Evolutionary conservation across 2,329 filamentous ascomycete genomes (phyloP).

Genomic region (Neospermospora avenae): DNA sequence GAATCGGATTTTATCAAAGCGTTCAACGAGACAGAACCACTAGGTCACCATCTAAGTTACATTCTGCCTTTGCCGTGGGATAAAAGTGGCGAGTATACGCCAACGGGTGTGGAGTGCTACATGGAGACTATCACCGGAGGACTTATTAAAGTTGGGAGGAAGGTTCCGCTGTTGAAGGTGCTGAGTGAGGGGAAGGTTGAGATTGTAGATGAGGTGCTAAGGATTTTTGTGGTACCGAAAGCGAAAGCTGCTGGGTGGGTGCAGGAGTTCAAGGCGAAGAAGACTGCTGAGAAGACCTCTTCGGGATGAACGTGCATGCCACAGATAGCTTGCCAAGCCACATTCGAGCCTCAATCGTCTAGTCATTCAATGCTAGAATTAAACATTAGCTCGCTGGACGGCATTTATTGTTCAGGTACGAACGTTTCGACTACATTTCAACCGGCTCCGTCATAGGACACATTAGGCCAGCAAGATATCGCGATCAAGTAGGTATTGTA

Average conservation of each 20-base stretch:
- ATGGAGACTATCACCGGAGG: conserved; percentile 80
- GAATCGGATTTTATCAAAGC: conserved; percentile 90
- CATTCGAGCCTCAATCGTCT: background rate
- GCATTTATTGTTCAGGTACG: background rate
- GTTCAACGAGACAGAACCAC: conserved; percentile 72
- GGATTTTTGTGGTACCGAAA: conserved; percentile 78
- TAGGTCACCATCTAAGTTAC: conserved; percentile 77
- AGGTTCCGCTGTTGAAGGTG: conserved; percentile 71
- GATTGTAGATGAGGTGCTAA: conserved; percentile 81
- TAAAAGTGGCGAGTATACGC: conserved; percentile 58
- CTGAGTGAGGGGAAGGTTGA: conserved; percentile 75
- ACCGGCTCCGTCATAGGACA: background rate
- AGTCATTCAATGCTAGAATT: background rate
- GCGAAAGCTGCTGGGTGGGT: conserved; percentile 71
- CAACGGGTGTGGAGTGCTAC: conserved; percentile 73
- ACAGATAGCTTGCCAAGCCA: background rate
- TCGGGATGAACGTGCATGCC: background rate
- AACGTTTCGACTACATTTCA: background rate
- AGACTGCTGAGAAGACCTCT: conserved; percentile 45
- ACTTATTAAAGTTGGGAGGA: conserved; percentile 86
- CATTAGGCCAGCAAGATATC: background rate
- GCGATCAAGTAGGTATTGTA: background rate
- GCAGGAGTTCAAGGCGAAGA: conserved; percentile 77
- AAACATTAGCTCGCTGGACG: background rate
- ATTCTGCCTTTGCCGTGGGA: conserved; percentile 93